These are phyloP conservation scores for Thielaviopsis punctulata DNA, from an alignment of 2,329 filamentous ascomycete genomes.

Conservation along the genomic window DNA sequence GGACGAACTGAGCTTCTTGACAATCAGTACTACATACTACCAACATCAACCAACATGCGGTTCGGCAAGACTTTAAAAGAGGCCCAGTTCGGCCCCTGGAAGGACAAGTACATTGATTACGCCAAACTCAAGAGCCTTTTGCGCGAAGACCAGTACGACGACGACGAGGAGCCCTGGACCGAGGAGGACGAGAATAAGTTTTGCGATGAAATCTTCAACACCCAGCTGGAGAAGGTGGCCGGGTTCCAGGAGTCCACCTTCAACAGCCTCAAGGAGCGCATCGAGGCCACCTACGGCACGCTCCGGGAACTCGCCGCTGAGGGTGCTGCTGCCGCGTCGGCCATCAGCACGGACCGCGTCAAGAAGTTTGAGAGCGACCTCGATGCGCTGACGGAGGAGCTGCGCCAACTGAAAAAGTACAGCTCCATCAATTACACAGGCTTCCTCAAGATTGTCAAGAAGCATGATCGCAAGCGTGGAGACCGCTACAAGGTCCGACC, in stretches of 20 bases:
- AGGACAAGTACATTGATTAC: conserved; percentile 90
- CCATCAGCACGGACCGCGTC: conserved; percentile 35
- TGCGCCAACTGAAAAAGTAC: conserved; percentile 87
- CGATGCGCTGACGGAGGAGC: conserved; percentile 74
- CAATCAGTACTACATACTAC: not conserved
- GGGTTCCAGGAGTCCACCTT: conserved; percentile 73
- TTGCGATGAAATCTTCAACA: conserved; percentile 86
- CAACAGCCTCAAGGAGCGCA: conserved; percentile 34
- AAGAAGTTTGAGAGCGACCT: conserved; percentile 63
- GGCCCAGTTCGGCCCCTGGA: conserved; percentile 74
- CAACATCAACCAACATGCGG: conserved; percentile 44
- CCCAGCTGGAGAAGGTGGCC: conserved; percentile 88
- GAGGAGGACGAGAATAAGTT: conserved; percentile 87
- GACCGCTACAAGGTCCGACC: conserved; percentile 75
- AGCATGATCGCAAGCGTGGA: conserved; percentile 89
- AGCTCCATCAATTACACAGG: conserved; percentile 94
- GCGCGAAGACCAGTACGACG: conserved; percentile 51
- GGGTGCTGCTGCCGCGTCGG: conserved; percentile 33
- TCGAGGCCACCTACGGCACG: conserved; percentile 44
- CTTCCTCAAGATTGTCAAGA: conserved; percentile 96
- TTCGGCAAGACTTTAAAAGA: conserved; percentile 79
- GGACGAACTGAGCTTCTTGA: not conserved
- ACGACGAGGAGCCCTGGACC: conserved; percentile 60
- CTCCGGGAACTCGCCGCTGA: conserved; percentile 66
- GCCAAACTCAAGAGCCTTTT: conserved; percentile 78